Evolutionary conservation across 352 stramenopile species (phyloP), one percentile per base, ranked within the genome.

Genomic region (Hyaloperonospora arabidopsidis): DNA sequence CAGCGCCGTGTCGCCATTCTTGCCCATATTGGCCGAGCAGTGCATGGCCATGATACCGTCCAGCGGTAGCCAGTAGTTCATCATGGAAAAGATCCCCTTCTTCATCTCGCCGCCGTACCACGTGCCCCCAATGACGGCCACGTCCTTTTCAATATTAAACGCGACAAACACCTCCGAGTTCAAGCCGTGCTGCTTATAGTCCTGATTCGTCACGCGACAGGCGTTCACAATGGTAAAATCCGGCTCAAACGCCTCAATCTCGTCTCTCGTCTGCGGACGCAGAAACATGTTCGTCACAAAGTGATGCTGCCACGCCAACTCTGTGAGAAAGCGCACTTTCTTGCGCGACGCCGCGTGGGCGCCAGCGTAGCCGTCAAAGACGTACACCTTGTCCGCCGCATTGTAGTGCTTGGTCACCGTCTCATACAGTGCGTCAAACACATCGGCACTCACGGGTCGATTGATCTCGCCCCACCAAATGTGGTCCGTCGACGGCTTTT

Each of bases 101-200:
- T 99, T 99, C 80, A 98, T 99, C 74, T 98, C 95, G 39, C 95
- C 96, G 47, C 94, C 95, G 75, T 98, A 98, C 82, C 84, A 98
- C 6, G 95, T 98, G 49, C 94, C 95, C 51, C 93, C 92, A 51
- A 98, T 97, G 43, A 98, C 84, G 38, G 92, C 94, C 39, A 93
- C 76, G 52, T 95, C 84, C 67, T 98, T 95, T 64, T 98, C 95
- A 53, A 98, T 81, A 71, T 98, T 97, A 73, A 99, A 98, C 15
- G 91, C 90, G 15, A 98, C 93, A 52, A 96, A 97, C 25, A 97
- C 95, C 47, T 98, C 93, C 43, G 82, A 97, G 74, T 98, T 95
- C 0, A 98, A 72, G 34, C 86, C 87, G 57, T 97, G 86, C 55
- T 87, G 70, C 76, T 98, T 87, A 76, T 87, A 98, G 65, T 98